Evolutionary conservation across 768 basidiomycete genomes (phyloP).

Genomic region (Russula virescens): DNA sequence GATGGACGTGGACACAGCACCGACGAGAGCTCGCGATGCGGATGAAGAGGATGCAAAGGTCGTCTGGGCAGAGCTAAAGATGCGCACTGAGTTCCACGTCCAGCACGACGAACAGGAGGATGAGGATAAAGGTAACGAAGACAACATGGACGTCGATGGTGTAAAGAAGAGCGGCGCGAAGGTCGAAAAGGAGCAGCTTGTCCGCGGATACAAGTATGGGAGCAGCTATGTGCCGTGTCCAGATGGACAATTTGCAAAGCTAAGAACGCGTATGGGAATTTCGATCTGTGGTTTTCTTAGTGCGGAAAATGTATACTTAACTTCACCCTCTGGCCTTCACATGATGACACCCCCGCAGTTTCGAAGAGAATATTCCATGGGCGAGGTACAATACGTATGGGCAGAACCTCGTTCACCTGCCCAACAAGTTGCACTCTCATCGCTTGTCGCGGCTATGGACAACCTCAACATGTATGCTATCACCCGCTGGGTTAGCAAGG

Average conservation of each 20-base stretch:
- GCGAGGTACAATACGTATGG: slow-evolving; percentile 84
- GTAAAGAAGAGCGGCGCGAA: slow-evolving; percentile 41
- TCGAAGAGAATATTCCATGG: slow-evolving; percentile 75
- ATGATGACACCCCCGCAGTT: slow-evolving; percentile 44
- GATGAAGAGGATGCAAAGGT: slow-evolving; percentile 23
- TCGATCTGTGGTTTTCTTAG: slow-evolving; percentile 85
- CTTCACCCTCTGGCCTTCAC: neutral
- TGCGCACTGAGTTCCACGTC: slow-evolving; percentile 52
- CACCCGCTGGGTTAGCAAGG: slow-evolving; percentile 71
- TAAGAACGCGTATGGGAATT: slow-evolving; percentile 77
- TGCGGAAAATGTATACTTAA: slow-evolving; percentile 47
- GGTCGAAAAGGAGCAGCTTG: slow-evolving; percentile 73
- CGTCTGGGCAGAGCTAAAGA: slow-evolving; percentile 38
- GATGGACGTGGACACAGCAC: slow-evolving; percentile 28
- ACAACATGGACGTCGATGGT: slow-evolving; percentile 34
- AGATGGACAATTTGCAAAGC: slow-evolving; percentile 71
- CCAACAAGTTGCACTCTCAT: slow-evolving; percentile 81
- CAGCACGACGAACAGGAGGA: slow-evolving; percentile 31
- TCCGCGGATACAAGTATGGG: slow-evolving; percentile 85
- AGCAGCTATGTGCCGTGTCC: slow-evolving; percentile 82
- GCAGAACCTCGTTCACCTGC: slow-evolving; percentile 58
- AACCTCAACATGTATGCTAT: slow-evolving; percentile 65
- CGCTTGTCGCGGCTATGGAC: slow-evolving; percentile 78
- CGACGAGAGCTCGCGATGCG: slow-evolving; percentile 17
- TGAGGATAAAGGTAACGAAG: slow-evolving; percentile 34